phyloP scores from a whole-genome alignment of 345 rosid genomes.

The Euphorbia tirucalli region DNA sequence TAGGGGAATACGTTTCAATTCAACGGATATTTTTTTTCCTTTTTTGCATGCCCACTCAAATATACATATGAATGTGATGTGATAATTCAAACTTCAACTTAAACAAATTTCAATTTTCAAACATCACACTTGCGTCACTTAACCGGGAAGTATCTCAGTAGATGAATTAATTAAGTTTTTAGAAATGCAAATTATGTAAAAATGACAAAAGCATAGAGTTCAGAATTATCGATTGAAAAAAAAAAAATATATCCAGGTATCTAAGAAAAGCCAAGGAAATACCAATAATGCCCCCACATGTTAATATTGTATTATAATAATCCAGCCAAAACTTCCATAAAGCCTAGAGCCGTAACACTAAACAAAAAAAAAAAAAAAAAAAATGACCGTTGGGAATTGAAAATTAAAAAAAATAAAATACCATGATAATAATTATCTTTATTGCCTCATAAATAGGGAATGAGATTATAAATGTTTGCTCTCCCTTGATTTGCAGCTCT shows the following conservation, averaged over 20 bases:
- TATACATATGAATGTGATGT: too few species aligned
- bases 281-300: slow-evolving; percentile 25
- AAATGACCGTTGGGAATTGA: slow-evolving; percentile 41
- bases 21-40: too few species aligned
- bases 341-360: slow-evolving; percentile 19
- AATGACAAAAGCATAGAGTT: slow-evolving; percentile 11
- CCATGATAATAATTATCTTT: not conserved
- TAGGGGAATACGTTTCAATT: too few species aligned
- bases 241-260: too few species aligned
- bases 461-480: not conserved
- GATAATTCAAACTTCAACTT: too few species aligned
- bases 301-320: slow-evolving; percentile 11
- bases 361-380: slow-evolving; percentile 22
- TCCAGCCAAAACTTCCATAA: slow-evolving; percentile 21
- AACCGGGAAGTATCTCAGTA: too few species aligned
- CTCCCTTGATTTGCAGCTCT: not conserved
- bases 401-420: not conserved
- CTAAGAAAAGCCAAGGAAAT: not conserved
- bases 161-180: too few species aligned
- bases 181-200: not conserved
- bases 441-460: not conserved
- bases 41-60: too few species aligned
- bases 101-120: too few species aligned
- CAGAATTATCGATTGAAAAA: too few species aligned
- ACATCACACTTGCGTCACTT: too few species aligned